These are phyloP conservation scores for Uncinocarpus reesii DNA, from an alignment of 2,329 filamentous ascomycete genomes.

Conservation along the genomic window DNA sequence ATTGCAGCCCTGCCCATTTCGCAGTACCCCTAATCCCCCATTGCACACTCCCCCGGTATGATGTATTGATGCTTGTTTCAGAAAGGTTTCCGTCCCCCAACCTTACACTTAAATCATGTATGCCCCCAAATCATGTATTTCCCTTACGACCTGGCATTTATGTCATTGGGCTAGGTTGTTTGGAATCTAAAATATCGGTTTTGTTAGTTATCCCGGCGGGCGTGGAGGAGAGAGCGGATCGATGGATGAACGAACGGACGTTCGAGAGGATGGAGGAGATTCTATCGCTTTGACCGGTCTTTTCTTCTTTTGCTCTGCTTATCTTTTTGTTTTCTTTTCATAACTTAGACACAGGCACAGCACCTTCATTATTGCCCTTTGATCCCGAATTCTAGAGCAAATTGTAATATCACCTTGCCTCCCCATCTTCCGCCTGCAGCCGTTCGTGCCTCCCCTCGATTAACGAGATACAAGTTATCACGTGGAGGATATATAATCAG, in stretches of 20 bases:
- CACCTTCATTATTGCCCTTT: slow-evolving; percentile 14
- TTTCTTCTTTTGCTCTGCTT: not conserved
- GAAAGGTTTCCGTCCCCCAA: slow-evolving; percentile 19
- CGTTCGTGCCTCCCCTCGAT: not conserved
- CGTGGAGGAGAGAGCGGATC: slow-evolving; percentile 2
- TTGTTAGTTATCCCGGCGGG: slow-evolving; percentile 11
- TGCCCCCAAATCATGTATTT: slow-evolving; percentile 37
- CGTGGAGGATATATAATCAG: too few relatives aligned
- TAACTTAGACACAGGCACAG: slow-evolving; percentile 5
- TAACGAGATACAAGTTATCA: not conserved
- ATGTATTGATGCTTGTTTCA: slow-evolving; percentile 16
- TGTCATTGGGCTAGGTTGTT: slow-evolving; percentile 10
- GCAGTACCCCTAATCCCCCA: not conserved
- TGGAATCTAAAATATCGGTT: slow-evolving; percentile 6
- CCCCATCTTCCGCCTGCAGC: slow-evolving; percentile 12
- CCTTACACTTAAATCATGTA: slow-evolving; percentile 29
- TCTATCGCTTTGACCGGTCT: not conserved
- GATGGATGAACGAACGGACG: not conserved
- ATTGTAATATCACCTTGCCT: slow-evolving; percentile 22
- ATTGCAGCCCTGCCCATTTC: slow-evolving; percentile 5
- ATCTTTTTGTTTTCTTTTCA: slow-evolving; percentile 1
- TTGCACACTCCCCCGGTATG: slow-evolving; percentile 9
- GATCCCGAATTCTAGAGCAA: slow-evolving; percentile 8
- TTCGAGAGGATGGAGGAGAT: slow-evolving; percentile 8
- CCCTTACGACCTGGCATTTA: slow-evolving; percentile 14